Conservation (phyloP, 2,329 filamentous ascomycete genomes). For the Exophiala sideris region DNA sequence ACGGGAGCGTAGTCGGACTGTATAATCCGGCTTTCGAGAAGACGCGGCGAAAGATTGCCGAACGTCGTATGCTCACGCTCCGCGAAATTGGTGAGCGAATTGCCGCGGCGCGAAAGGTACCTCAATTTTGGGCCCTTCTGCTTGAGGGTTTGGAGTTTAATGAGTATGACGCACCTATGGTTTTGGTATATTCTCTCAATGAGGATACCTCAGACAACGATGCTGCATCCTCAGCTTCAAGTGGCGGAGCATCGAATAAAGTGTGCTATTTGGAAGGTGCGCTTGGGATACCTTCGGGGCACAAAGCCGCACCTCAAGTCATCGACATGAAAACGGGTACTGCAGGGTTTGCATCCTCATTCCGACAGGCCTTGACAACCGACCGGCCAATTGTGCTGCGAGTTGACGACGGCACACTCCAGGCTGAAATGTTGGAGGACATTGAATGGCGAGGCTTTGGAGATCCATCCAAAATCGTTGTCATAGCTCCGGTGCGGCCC, state of each 20-base stretch:
- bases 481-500: conserved; percentile 75
- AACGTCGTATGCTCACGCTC: conserved; percentile 74
- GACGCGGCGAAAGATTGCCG: conserved; percentile 72
- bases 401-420: conserved; percentile 64
- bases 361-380: conserved; percentile 70
- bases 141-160: conserved; percentile 68
- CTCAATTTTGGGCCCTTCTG: conserved; percentile 70
- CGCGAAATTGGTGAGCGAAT: conserved; percentile 75
- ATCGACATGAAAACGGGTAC: conserved; percentile 68
- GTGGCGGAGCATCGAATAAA: conserved; percentile 59
- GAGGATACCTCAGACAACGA: conserved; percentile 68
- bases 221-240: conserved; percentile 67
- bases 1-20: conserved; percentile 70
- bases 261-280: conserved; percentile 68
- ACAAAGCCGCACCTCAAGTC: conserved; percentile 57
- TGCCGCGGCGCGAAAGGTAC: conserved; percentile 67
- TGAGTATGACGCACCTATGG: conserved; percentile 71
- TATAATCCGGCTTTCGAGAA: conserved; percentile 83
- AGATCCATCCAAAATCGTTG: conserved; percentile 65
- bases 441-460: conserved; percentile 69
- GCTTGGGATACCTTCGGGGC: conserved; percentile 64
- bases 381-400: conserved; percentile 66
- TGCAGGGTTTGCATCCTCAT: conserved; percentile 71
- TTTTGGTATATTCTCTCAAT: conserved; percentile 70
- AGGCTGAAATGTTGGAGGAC: conserved; percentile 61